Evolutionary conservation across 352 stramenopile genomes (phyloP), one percentile per base, ranked within the genome.

Genomic region (Plasmopara muralis): DNA sequence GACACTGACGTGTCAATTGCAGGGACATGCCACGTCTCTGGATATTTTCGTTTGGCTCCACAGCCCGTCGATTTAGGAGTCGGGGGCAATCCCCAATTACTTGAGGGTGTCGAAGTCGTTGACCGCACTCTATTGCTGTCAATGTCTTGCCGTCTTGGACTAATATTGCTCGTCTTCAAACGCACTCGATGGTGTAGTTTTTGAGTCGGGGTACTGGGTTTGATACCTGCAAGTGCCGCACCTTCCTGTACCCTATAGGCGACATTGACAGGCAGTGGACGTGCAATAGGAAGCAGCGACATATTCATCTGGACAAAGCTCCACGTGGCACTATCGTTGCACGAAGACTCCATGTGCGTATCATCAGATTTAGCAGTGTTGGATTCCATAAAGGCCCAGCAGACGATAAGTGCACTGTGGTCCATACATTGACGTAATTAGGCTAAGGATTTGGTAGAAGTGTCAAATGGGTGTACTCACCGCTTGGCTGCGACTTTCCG

Each of bases 291-390:
- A 33, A 91, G 55, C 39, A 91, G 63, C 43, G 70, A 77, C 80
- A 89, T 91, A 57, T 91, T 91, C 80, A 91, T 91, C 64, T 89
- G 77, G 34, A 91, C 80, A 47, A 91, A 91, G 56, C 53, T 91
- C 80, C 80, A 91, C 12, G 77, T 82, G 12, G 70, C 39, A 30
- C 29, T 57, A 30, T 62, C 54, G 25, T 40, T 60, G 33, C 31
- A 16, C 7, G 16, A 47, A 56, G 20, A 62, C 7, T 66, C 55
- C 59, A 65, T 60, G 37, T 45, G 50, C 12, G 49, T 50, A 38
- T 68, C 47, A 4, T 39, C 29, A 35, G 31, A 39, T 20, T 39
- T 37, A 7, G 29, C 30, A 4, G 51, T 18, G 6, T 14, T 56
- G 20, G 43, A 40, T 15, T 47, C 35, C 58, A 67, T 64, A 44